Evolutionary conservation across 225 moss, liverwort and hornwort species (phyloP).

Genomic region (Climacium dendroides): DNA sequence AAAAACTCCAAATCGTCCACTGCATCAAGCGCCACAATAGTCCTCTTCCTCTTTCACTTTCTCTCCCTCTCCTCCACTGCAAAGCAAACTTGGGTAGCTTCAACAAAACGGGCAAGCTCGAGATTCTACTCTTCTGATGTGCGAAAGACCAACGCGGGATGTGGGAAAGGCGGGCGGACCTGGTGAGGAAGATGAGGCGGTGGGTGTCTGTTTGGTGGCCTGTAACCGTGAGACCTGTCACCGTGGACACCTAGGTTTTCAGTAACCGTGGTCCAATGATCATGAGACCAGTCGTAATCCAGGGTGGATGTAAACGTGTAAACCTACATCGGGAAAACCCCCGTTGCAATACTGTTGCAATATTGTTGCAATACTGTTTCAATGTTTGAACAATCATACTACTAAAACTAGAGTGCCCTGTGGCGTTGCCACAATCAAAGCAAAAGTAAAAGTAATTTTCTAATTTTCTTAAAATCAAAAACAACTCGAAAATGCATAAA

Average conservation of each 20-base stretch:
- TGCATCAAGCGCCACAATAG: not conserved
- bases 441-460: too few relatives aligned
- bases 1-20: conserved; percentile 19
- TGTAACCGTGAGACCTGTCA: not conserved
- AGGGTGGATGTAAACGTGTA: not conserved
- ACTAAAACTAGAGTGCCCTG: too few relatives aligned
- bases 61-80: not conserved
- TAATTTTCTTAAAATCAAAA: too few relatives aligned
- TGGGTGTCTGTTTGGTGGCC: not conserved
- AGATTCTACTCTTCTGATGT: not conserved
- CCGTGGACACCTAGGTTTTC: too few relatives aligned
- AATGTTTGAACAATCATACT: too few relatives aligned
- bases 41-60: not conserved
- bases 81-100: not conserved
- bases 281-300: not conserved
- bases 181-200: not conserved
- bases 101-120: not conserved
- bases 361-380: too few relatives aligned
- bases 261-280: not conserved
- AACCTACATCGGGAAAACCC: too few relatives aligned
- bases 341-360: too few relatives aligned
- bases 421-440: too few relatives aligned
- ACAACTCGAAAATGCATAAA: too few relatives aligned
- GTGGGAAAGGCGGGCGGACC: not conserved
- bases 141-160: not conserved